Evolutionary conservation across 352 stramenopile genomes (phyloP).

Genomic region (Bremia lactucae): DNA sequence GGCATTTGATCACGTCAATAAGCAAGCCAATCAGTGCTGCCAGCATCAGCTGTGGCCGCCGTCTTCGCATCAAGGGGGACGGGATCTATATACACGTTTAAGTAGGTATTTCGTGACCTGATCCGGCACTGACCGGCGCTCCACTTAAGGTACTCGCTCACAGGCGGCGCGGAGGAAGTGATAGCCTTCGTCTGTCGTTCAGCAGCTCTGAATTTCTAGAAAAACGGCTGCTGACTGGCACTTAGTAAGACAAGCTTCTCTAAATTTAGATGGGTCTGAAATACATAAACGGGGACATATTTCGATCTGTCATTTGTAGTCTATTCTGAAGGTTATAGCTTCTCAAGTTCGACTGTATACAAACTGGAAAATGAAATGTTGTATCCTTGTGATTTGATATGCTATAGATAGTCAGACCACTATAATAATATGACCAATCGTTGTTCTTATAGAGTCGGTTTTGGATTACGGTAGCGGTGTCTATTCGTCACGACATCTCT

Average conservation of each 20-base stretch:
- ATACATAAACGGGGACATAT: constrained; percentile 5
- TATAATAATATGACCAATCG: constrained; percentile 3
- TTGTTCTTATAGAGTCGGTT: constrained; percentile 7
- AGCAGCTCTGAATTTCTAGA: constrained; percentile 16
- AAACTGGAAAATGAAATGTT: not conserved
- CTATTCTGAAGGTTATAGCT: constrained; percentile 1
- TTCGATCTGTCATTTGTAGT: not conserved
- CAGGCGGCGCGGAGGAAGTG: constrained; percentile 11
- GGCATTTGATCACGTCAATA: constrained; percentile 9
- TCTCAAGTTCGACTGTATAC: not conserved
- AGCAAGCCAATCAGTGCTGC: constrained; percentile 3
- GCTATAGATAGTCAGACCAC: constrained; percentile 17
- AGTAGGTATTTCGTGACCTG: not conserved
- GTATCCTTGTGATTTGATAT: constrained; percentile 3
- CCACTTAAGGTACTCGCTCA: constrained; percentile 1
- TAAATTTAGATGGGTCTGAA: constrained; percentile 15
- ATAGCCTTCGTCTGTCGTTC: constrained; percentile 21
- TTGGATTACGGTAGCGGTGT: constrained; percentile 1
- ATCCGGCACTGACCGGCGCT: constrained; percentile 12
- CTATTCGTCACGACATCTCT: constrained; percentile 7
- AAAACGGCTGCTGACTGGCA: constrained; percentile 16
- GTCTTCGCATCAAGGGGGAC: constrained; percentile 17
- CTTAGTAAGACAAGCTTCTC: constrained; percentile 12
- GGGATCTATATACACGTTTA: constrained; percentile 11
- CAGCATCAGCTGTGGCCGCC: constrained; percentile 21